Percentiles rank a stretch among this genome's conserved stretches.
These are phyloP conservation scores for Cladosporium velox DNA, from an alignment of 2,329 filamentous ascomycete species.

Conservation along the genomic window DNA sequence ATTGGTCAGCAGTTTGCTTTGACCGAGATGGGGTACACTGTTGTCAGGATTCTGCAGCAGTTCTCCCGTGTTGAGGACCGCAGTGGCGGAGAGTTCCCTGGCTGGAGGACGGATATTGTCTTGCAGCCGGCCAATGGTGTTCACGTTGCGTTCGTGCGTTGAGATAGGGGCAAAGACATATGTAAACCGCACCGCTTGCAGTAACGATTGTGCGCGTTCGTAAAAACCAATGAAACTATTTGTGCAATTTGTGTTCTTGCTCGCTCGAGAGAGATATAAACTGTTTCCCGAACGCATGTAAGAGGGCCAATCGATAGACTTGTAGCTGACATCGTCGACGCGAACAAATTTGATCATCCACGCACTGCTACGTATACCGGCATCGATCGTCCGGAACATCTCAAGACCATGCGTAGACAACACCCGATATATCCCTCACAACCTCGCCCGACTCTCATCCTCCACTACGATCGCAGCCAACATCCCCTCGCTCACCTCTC, in stretches of 20 bases:
- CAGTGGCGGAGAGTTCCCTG: slow-evolving; percentile 37
- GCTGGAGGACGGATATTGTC: slow-evolving; percentile 51
- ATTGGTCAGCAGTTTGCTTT: slow-evolving; percentile 55
- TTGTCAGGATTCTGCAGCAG: slow-evolving; percentile 49
- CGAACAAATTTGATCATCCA: too few relatives aligned
- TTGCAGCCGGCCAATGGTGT: slow-evolving; percentile 47
- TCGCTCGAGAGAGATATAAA: too few relatives aligned
- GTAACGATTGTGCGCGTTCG: neutral
- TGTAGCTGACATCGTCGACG: too few relatives aligned
- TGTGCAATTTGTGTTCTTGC: neutral
- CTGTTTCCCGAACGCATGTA: too few relatives aligned
- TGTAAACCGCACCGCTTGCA: neutral
- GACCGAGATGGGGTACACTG: slow-evolving; percentile 53
- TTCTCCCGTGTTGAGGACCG: slow-evolving; percentile 46
- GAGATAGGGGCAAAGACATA: neutral
- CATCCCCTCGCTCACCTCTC: slow-evolving; percentile 59
- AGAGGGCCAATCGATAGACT: too few relatives aligned
- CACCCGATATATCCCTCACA: neutral
- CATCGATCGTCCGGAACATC: too few relatives aligned
- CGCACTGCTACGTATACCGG: too few relatives aligned
- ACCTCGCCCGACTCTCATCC: slow-evolving; percentile 23
- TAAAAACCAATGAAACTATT: neutral
- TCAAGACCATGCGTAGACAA: too few relatives aligned
- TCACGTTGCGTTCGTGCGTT: slow-evolving; percentile 39
- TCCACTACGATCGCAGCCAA: slow-evolving; percentile 53